phyloP scores from a whole-genome alignment of 345 rosid species.

The Populus alba region DNA sequence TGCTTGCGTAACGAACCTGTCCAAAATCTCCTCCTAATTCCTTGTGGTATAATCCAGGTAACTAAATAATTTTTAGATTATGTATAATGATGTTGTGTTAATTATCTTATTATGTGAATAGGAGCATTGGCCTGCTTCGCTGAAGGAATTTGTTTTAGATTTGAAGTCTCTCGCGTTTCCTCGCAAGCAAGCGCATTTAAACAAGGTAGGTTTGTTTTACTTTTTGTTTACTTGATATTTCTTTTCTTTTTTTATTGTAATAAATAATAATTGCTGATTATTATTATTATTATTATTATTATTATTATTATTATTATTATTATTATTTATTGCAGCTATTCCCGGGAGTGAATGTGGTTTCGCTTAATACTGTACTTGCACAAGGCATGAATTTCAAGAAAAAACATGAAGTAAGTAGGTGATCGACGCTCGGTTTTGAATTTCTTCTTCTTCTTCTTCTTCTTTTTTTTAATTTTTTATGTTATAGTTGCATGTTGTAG shows the following conservation, averaged over 20 bases:
- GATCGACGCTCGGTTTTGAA: neutral
- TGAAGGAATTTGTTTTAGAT: constrained; percentile 55
- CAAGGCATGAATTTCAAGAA: constrained; percentile 95
- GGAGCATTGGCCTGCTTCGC: constrained; percentile 90
- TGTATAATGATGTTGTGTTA: neutral
- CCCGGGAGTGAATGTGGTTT: constrained; percentile 40
- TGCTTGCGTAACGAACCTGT: constrained; percentile 61
- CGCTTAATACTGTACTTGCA: constrained; percentile 62
- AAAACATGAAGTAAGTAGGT: constrained; percentile 82
- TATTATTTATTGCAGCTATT: constrained; percentile 42
- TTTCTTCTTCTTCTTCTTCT: neutral
- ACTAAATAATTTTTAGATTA: neutral
- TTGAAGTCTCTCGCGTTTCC: constrained; percentile 66
- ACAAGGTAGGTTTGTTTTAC: constrained; percentile 23
- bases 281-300: too few species aligned
- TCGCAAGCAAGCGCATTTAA: constrained; percentile 57
- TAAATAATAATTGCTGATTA: neutral
- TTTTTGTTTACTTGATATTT: neutral
- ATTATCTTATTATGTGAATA: constrained; percentile 4
- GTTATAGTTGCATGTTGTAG: neutral
- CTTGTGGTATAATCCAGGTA: constrained; percentile 70
- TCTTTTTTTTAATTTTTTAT: neutral
- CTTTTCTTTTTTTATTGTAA: neutral
- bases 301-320: too few species aligned
- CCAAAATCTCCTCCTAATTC: constrained; percentile 63